Conservation (phyloP, 306 rosid genomes). For the Quercus wislizeni region DNA sequence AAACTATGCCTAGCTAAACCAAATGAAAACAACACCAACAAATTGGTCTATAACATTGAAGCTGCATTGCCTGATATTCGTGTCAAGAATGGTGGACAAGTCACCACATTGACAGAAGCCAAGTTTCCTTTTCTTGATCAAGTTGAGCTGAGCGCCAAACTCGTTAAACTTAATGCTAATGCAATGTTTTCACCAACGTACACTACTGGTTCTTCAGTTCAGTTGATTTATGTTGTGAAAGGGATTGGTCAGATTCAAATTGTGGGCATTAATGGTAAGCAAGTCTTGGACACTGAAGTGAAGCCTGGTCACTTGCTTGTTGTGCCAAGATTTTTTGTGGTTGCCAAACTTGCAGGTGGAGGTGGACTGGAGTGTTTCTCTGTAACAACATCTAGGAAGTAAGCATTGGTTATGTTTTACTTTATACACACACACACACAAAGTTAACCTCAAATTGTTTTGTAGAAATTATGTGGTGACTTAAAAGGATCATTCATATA, state of each 20-base stretch:
- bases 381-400: constrained; percentile 34
- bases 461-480: too few species aligned
- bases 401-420: neutral
- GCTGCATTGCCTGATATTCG: neutral
- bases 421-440: too few species aligned
- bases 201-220: constrained; percentile 26
- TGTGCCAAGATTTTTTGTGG: constrained; percentile 50
- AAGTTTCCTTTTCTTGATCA: constrained; percentile 40
- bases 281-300: constrained; percentile 39
- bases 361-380: constrained; percentile 50
- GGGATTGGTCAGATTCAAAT: constrained; percentile 56
- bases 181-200: constrained; percentile 40
- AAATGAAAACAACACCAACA: too few species aligned
- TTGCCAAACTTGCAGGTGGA: constrained; percentile 43
- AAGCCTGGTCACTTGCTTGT: constrained; percentile 49
- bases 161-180: constrained; percentile 27
- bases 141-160: constrained; percentile 21
- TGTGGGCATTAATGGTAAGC: constrained; percentile 37
- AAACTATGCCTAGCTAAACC: too few species aligned
- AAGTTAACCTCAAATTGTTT: too few species aligned
- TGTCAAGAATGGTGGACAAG: constrained; percentile 21
- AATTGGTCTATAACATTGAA: too few species aligned
- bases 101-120: constrained; percentile 29
- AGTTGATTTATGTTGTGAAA: constrained; percentile 44
- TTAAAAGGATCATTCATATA: too few species aligned